These are phyloP conservation scores for Ustilago vetiveriae DNA, from an alignment of 1,284 basidiomycete genomes.

Conservation along the genomic window DNA sequence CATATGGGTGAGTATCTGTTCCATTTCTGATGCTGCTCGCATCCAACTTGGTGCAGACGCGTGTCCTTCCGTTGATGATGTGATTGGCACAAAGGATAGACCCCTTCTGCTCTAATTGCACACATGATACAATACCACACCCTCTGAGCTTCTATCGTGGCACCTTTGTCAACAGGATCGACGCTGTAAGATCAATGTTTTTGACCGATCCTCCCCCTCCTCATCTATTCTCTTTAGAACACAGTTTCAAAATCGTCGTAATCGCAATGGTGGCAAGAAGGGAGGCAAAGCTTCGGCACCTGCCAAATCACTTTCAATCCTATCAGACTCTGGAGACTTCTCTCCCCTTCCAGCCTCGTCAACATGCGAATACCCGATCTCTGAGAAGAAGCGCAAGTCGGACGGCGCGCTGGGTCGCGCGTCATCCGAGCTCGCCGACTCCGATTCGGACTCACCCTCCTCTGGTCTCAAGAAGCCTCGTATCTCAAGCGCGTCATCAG, in stretches of 20 bases:
- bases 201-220: no score
- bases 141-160: background rate
- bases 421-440: background rate
- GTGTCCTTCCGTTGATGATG: background rate
- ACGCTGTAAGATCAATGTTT: no score
- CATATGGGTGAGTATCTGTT: slow-evolving; percentile 62
- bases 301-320: background rate
- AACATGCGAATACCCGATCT: slow-evolving; percentile 5
- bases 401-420: slow-evolving; percentile 22
- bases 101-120: no score
- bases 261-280: no score
- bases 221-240: no score
- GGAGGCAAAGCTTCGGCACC: slow-evolving; percentile 1
- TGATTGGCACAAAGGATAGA: background rate
- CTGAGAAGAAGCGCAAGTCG: slow-evolving; percentile 31
- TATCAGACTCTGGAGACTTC: background rate
- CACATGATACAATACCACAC: no score
- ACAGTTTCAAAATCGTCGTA: slow-evolving; percentile 58
- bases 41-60: background rate
- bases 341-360: slow-evolving; percentile 5
- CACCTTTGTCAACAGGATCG: no score
- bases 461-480: slow-evolving; percentile 19
- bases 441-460: slow-evolving; percentile 10
- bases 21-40: background rate
- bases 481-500: slow-evolving; percentile 8